Base-by-base conservation (phyloP, 352 stramenopile genomes). In the Halophytophthora polymorphica region DNA sequence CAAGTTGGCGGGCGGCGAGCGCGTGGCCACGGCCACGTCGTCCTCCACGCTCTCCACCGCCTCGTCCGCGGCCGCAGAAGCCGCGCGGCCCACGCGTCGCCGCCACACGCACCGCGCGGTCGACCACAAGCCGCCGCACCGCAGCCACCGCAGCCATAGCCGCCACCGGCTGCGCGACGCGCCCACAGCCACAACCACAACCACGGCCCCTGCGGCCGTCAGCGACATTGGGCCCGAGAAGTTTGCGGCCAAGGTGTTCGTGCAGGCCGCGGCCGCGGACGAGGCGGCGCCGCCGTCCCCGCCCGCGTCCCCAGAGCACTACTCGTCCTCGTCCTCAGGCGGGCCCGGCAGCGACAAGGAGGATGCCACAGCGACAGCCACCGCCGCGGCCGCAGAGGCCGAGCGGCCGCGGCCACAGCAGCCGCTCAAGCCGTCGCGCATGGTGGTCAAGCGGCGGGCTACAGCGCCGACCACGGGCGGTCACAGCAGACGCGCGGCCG, bases 371-470 rank as follows among this genome's bases (percentile, higher is more conserved):
- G 8, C 56, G 56, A 35, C 35, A 22, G 38, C 56, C 41, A 34
- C 23, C 33, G 40, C 46, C 22, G 22, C 43, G 18, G 52, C 41
- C 22, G 40, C 49, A 6, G 19, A 37, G 22, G 50, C 56, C 29
- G 50, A 73, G 13, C 47, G 58, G 21, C 54, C 51, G 38, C 47
- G 63, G 51, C 53, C 70, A 6, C 34, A 58, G 23, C 29, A 62
- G 46, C 22, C 56, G 2, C 67, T 49, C 34, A 81, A 81, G 31
- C 73, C 70, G 14, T 84, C 73, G 6, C 59, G 73, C 12, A 81
- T 81, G 68, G 73, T 81, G 10, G 70, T 81, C 13, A 81, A 81
- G 55, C 55, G 70, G 23, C 58, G 70, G 14, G 59, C 58, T 40
- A 73, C 65, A 46, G 64, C 51, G 3, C 60, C 65, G 12, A 42